Evolutionary conservation across 345 rosid genomes (phyloP), one percentile per base, ranked within the genome.

Genomic region (Syzygium oleosum): DNA sequence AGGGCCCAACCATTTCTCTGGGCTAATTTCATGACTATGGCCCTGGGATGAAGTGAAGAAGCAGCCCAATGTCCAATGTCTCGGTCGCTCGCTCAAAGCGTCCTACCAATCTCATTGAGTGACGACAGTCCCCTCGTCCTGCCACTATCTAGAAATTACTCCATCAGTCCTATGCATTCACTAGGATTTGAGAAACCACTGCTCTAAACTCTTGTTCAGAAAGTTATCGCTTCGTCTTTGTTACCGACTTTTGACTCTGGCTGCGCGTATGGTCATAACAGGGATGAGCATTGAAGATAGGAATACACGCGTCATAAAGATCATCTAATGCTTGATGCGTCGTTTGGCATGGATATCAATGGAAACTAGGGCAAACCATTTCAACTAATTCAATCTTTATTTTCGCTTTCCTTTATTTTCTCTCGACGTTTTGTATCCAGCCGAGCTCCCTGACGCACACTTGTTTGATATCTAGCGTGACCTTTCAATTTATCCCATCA

Each of bases 351-450:
- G 34, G 34, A n/a, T 61, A 13, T n/a, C 38, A 61, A n/a, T 2
- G 15, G 0, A 61, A n/a, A 3, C 10, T 3, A 2, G 0, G 19
- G 2, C 5, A 61, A 61, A 61, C 38, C 29, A 61, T 61, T 61
- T 13, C 14, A 17, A n/a, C 34, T 16, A 16, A 19, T 17, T 15
- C 12, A 1, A 19, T 68, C 46, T 0, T 34, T 34, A 68, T 17
- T 21, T 68, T 68, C 25, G 10, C 6, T 19, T 17, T 68, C 23
- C 38, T 68, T 34, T 22, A 9, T 17, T 46, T 68, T 17, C 46
- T 68, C 34, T 34, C 23, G 9, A 17, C 13, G 0, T 68, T 38
- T 17, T 68, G 23, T 17, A 68, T 34, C 46, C 7, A 68, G 7
- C 46, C 22, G 17, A 68, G 79, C 25, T 9, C 12, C 17, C 80